Conservation (phyloP, 257 asterid genomes). For the Agastache rugosa region DNA sequence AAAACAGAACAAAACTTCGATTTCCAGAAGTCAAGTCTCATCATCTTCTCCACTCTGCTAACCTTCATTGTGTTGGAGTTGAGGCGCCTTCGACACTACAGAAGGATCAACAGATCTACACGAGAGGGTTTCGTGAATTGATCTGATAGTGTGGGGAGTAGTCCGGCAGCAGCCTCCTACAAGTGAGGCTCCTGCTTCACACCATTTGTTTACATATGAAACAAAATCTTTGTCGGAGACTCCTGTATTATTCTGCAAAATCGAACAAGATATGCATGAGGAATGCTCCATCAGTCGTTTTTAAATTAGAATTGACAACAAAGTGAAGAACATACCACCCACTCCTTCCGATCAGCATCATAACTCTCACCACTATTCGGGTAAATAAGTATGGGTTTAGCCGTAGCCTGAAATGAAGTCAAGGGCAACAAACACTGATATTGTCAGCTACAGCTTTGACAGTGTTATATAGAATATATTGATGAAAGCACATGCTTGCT, state of each 20-base stretch:
- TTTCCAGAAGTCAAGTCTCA: neutral
- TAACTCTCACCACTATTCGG: slow-evolving; percentile 93
- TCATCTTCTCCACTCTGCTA: slow-evolving; percentile 20
- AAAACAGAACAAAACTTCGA: slow-evolving; percentile 1
- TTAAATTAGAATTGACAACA: neutral
- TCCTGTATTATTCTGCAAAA: slow-evolving; percentile 78
- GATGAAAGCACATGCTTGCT: neutral
- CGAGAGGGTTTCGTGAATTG: slow-evolving; percentile 56
- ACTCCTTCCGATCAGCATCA: slow-evolving; percentile 66
- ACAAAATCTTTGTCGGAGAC: slow-evolving; percentile 76
- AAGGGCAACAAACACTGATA: slow-evolving; percentile 22
- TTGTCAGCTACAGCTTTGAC: slow-evolving; percentile 16
- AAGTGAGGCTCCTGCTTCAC: slow-evolving; percentile 85
- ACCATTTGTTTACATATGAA: slow-evolving; percentile 76
- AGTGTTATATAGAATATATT: neutral
- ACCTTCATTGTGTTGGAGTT: slow-evolving; percentile 10
- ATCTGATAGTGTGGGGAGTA: slow-evolving; percentile 75
- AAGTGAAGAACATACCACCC: slow-evolving; percentile 72
- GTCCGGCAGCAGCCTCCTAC: slow-evolving; percentile 96
- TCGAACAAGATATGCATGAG: neutral
- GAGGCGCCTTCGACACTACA: slow-evolving; percentile 18
- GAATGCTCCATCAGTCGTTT: neutral
- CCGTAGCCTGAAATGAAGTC: slow-evolving; percentile 57
- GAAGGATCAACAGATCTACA: slow-evolving; percentile 35
- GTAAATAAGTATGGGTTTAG: slow-evolving; percentile 79